phyloP scores from a whole-genome alignment of 768 basidiomycete species.

The Boletus vinaceobasis region DNA sequence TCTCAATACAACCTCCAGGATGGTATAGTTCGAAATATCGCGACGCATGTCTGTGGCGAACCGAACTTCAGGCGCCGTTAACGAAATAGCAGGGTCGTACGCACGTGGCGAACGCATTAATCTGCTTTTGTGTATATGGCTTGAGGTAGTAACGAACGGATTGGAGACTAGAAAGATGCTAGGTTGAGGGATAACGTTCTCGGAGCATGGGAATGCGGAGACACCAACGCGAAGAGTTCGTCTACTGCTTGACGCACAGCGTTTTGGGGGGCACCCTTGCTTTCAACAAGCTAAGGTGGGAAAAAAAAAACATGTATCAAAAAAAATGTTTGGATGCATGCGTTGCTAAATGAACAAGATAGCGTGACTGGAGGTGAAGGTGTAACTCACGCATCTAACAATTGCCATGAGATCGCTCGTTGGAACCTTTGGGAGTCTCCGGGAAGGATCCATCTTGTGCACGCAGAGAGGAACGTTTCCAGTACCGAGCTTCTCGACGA shows the following conservation, averaged over 20 bases:
- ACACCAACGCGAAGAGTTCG: slow-evolving; percentile 68
- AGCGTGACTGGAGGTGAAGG: slow-evolving; percentile 25
- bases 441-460: slow-evolving; percentile 84
- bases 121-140: slow-evolving; percentile 75
- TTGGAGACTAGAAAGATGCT: slow-evolving; percentile 48
- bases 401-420: slow-evolving; percentile 63
- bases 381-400: slow-evolving; percentile 68
- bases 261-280: slow-evolving; percentile 52
- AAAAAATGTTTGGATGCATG: slow-evolving; percentile 16
- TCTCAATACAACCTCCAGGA: slow-evolving; percentile 80
- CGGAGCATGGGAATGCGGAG: slow-evolving; percentile 13
- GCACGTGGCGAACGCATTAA: slow-evolving; percentile 91
- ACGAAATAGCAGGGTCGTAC: slow-evolving; percentile 36
- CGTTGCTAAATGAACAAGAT: slow-evolving; percentile 22
- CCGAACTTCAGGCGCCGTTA: slow-evolving; percentile 27
- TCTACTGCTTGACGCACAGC: slow-evolving; percentile 72
- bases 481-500: slow-evolving; percentile 86
- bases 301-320: slow-evolving; percentile 18
- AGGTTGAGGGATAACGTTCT: slow-evolving; percentile 17
- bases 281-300: slow-evolving; percentile 50
- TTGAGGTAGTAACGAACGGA: slow-evolving; percentile 77
- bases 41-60: slow-evolving; percentile 66
- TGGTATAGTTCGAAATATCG: slow-evolving; percentile 88
- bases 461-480: slow-evolving; percentile 76
- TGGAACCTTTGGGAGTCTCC: slow-evolving; percentile 74